phyloP scores from a whole-genome alignment of 306 rosid species.

The Parietaria judaica region DNA sequence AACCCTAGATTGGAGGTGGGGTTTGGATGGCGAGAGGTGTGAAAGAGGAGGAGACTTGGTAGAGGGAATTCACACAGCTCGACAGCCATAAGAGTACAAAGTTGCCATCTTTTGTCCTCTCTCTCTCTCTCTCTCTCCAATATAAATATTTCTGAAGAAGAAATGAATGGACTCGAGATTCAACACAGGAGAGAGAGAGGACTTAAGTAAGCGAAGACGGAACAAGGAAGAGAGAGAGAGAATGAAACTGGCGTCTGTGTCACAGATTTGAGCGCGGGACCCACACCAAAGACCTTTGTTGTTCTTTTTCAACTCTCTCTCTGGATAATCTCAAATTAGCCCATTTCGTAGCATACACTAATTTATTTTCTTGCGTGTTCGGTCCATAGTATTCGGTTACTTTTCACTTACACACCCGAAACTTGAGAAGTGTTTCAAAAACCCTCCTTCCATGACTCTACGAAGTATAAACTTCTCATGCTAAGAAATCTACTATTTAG shows the following conservation, averaged over 20 bases:
- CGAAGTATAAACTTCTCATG: too few species aligned
- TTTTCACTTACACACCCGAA: too few species aligned
- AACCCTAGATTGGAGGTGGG: slow-evolving; percentile 82
- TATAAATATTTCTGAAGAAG: neutral
- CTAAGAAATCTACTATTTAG: too few species aligned
- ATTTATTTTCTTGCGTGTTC: too few species aligned
- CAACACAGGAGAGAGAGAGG: slow-evolving; percentile 9
- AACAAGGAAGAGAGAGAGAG: neutral
- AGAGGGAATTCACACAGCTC: slow-evolving; percentile 53
- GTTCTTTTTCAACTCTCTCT: slow-evolving; percentile 30
- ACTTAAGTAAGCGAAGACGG: slow-evolving; percentile 36
- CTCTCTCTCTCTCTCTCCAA: neutral
- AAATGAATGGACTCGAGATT: slow-evolving; percentile 3
- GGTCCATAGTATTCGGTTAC: too few species aligned
- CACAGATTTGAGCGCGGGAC: slow-evolving; percentile 73
- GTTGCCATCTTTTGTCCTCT: slow-evolving; percentile 41
- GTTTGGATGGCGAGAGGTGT: slow-evolving; percentile 58
- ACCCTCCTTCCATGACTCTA: too few species aligned
- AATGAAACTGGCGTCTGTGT: slow-evolving; percentile 69
- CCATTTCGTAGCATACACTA: too few species aligned
- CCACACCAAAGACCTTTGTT: slow-evolving; percentile 66
- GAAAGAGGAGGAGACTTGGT: slow-evolving; percentile 56
- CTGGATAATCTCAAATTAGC: too few species aligned
- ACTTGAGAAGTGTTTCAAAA: too few species aligned
- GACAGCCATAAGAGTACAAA: slow-evolving; percentile 40